phyloP scores from a whole-genome alignment of 768 basidiomycete species.

The Serendipita vermifera region DNA sequence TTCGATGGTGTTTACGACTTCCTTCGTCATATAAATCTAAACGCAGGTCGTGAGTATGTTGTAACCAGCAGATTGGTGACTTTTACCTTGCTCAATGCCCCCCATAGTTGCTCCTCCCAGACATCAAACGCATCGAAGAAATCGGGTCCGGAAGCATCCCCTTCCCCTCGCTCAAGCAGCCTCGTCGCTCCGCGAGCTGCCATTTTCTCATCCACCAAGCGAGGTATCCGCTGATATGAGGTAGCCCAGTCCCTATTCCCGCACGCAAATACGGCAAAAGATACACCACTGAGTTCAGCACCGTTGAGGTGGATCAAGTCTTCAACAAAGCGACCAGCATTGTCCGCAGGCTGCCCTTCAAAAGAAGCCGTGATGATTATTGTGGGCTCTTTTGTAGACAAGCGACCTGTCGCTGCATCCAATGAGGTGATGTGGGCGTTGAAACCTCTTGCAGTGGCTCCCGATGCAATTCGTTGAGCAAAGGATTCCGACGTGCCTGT shows the following conservation, averaged over 20 bases:
- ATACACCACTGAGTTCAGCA: conserved; percentile 22
- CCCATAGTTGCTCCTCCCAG: conserved; percentile 31
- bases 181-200: conserved; percentile 26
- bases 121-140: conserved; percentile 36
- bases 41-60: not conserved
- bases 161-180: conserved; percentile 28
- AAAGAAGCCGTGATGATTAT: conserved; percentile 36
- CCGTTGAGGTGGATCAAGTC: conserved; percentile 26
- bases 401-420: conserved; percentile 26
- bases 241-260: conserved; percentile 38
- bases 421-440: conserved; percentile 28
- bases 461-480: conserved; percentile 33
- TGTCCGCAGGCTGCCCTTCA: conserved; percentile 39
- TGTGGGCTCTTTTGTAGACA: conserved; percentile 34
- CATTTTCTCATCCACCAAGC: conserved; percentile 28
- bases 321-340: conserved; percentile 34
- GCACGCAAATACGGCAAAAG: conserved; percentile 37
- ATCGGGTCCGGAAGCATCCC: conserved; percentile 31
- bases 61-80: not conserved
- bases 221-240: conserved; percentile 37
- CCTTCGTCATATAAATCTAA: conserved; percentile 25
- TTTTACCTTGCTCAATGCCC: conserved; percentile 24
- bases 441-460: conserved; percentile 34
- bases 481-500: conserved; percentile 38
- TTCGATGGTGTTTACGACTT: conserved; percentile 20